Conservation (phyloP, 306 rosid species). For the Dryas octopetala region DNA sequence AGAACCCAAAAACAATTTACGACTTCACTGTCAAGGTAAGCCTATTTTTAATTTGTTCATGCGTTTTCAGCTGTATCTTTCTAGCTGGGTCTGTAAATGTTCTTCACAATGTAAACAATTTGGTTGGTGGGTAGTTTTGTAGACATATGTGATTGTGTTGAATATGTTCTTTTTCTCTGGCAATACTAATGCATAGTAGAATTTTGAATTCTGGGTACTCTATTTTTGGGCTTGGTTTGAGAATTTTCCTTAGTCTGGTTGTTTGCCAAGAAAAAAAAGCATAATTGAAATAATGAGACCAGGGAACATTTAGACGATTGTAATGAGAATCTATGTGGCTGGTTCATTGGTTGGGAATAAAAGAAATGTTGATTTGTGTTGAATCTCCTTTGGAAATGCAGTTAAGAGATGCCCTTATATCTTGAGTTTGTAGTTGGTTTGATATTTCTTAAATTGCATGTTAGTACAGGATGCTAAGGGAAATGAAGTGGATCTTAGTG, state of each 20-base stretch:
- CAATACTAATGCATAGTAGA: not conserved
- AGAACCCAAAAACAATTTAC: constrained; percentile 38
- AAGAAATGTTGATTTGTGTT: not conserved
- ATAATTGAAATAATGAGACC: not conserved
- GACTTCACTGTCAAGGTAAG: constrained; percentile 54
- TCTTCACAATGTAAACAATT: not conserved
- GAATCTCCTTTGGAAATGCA: not conserved
- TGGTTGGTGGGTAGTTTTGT: constrained; percentile 9
- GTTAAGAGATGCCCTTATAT: not conserved
- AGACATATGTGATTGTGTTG: not conserved
- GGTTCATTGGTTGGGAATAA: not conserved
- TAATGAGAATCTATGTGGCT: no score
- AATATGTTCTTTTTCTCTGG: not conserved
- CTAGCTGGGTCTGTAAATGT: not conserved
- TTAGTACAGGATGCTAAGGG: constrained; percentile 64
- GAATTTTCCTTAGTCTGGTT: not conserved
- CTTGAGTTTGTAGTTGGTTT: not conserved
- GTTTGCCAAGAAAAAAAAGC: not conserved
- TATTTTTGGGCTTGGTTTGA: not conserved
- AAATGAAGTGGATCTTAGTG: constrained; percentile 51
- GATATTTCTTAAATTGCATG: not conserved
- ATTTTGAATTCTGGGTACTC: constrained; percentile 3
- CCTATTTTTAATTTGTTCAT: not conserved
- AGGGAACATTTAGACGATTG: no score
- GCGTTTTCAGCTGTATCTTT: not conserved